A percentile compares a stretch with the other conserved stretches of the same genome.
These are phyloP conservation scores for Camellia granthamiana DNA, from an alignment of 148 eudicot genomes.

Conservation along the genomic window DNA sequence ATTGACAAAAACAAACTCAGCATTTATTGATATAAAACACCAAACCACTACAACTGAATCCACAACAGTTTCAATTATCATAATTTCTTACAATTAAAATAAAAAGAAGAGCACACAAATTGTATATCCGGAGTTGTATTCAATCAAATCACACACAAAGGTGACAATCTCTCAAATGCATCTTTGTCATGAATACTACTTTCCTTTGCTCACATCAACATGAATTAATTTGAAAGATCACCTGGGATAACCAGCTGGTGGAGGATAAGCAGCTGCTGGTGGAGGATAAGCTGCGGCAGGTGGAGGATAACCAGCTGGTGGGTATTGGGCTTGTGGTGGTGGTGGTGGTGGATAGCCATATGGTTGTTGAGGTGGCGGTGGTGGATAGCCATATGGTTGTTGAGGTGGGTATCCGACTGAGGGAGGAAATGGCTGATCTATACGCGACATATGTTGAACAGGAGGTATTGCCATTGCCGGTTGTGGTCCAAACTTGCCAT, in stretches of 20 bases:
- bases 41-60: no score
- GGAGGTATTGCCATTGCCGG: not conserved
- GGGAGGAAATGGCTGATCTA: not conserved
- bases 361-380: not conserved
- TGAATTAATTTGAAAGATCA: not conserved
- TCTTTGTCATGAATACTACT: not conserved
- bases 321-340: slow-evolving; percentile 9
- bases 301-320: slow-evolving; percentile 12
- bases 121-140: not conserved
- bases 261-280: not conserved
- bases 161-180: not conserved
- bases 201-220: not conserved
- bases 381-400: not conserved
- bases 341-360: not conserved
- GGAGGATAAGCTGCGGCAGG: not conserved
- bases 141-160: not conserved
- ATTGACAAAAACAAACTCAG: no score
- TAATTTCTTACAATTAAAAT: not conserved
- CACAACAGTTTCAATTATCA: no score
- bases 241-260: slow-evolving; percentile 10
- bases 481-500: no score
- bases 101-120: not conserved
- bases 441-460: not conserved
- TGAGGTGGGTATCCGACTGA: not conserved
- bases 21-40: no score